These are phyloP conservation scores for Trypanosoma melophagium DNA, from an alignment of 208 protist genomes.

Conservation along the genomic window DNA sequence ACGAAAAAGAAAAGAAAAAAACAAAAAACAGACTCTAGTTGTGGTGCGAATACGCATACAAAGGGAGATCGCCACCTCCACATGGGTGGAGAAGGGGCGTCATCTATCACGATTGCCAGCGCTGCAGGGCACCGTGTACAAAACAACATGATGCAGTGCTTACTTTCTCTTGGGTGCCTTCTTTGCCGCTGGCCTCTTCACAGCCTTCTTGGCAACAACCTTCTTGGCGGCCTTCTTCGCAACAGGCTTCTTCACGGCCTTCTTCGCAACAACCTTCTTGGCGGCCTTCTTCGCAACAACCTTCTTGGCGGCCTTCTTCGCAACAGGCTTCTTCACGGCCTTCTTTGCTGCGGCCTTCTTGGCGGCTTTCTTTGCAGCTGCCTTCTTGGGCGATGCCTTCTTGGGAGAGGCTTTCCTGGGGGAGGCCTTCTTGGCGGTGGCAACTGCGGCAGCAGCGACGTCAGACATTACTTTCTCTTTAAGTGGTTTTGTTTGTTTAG, in stretches of 20 bases:
- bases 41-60: no score
- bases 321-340: not conserved
- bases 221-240: not conserved
- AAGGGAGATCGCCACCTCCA: not conserved
- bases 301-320: not conserved
- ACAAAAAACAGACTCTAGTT: no score
- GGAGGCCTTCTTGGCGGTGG: conserved; percentile 3
- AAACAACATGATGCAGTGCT: not conserved
- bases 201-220: not conserved
- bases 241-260: not conserved
- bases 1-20: not conserved
- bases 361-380: no score
- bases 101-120: not conserved
- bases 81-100: not conserved
- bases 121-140: not conserved
- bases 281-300: not conserved
- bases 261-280: not conserved
- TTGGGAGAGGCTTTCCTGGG: no score
- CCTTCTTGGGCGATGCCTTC: no score
- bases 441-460: not conserved
- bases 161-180: conserved; percentile 21
- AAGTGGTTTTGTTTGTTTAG: not conserved
- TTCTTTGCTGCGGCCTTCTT: not conserved
- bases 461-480: conserved; percentile 10
- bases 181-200: conserved; percentile 24